phyloP scores from a whole-genome alignment of 257 asterid genomes.

The Cynanchum wilfordii region DNA sequence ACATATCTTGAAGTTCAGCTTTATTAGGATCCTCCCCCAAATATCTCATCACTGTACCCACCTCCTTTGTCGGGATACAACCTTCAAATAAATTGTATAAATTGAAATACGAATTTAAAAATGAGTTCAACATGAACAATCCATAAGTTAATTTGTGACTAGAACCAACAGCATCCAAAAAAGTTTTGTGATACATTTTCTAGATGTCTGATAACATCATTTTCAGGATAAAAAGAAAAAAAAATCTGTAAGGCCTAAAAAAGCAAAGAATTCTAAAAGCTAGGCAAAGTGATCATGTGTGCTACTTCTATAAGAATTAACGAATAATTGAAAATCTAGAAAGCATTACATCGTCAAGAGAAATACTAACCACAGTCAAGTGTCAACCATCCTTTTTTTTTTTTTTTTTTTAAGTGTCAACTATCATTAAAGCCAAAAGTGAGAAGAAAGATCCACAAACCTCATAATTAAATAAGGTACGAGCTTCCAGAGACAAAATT shows the following conservation, averaged over 20 bases:
- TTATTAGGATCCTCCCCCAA: constrained; percentile 67
- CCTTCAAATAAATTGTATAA: constrained; percentile 27
- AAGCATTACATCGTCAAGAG: neutral
- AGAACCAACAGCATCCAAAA: neutral
- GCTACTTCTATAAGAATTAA: neutral
- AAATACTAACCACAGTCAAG: neutral
- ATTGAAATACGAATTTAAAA: neutral
- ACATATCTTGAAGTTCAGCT: constrained; percentile 57
- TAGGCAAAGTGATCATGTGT: neutral
- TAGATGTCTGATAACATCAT: neutral
- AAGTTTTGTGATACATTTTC: neutral
- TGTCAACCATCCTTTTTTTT: too few relatives aligned
- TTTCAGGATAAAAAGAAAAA: neutral
- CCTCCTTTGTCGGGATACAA: constrained; percentile 57
- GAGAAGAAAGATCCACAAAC: neutral
- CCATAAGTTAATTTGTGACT: neutral
- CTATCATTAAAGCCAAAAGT: neutral
- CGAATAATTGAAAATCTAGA: neutral
- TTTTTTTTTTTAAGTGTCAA: too few relatives aligned
- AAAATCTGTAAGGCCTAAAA: too few relatives aligned
- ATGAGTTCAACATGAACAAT: neutral
- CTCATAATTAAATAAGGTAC: neutral
- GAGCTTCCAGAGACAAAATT: neutral
- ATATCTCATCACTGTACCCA: constrained; percentile 71
- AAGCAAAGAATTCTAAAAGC: neutral